Conservation (phyloP, 805 yeast species). For the Starmerella vaccinii region DNA sequence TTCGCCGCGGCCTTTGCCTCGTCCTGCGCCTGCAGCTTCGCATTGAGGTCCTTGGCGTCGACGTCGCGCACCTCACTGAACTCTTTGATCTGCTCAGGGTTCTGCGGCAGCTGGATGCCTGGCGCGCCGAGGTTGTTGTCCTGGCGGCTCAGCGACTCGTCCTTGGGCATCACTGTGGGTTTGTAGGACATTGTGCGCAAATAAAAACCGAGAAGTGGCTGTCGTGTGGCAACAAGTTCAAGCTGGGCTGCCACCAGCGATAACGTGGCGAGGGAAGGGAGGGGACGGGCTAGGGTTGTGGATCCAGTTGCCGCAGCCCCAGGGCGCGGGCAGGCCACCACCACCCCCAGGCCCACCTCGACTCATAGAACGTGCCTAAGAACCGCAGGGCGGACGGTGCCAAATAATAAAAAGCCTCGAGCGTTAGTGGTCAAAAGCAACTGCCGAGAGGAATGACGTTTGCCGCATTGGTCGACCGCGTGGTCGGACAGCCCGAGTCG, state of each 20-base stretch:
- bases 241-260: neutral
- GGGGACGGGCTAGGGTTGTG: neutral
- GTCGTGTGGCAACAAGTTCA: neutral
- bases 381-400: too few relatives aligned
- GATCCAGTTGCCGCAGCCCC: neutral
- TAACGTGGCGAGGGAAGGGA: neutral
- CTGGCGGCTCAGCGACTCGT: conserved; percentile 21
- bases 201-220: neutral
- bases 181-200: conserved; percentile 14
- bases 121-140: conserved; percentile 46
- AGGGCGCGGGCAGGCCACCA: neutral
- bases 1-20: conserved; percentile 38
- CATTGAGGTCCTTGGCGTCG: conserved; percentile 50
- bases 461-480: conserved; percentile 36
- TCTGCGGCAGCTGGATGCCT: conserved; percentile 56
- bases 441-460: conserved; percentile 12
- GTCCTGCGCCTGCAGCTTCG: conserved; percentile 19
- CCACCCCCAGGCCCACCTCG: too few relatives aligned
- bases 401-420: neutral
- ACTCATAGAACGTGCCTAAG: too few relatives aligned
- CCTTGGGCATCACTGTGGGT: conserved; percentile 31
- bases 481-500: conserved; percentile 64
- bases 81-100: conserved; percentile 54
- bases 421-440: neutral
- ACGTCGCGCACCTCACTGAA: conserved; percentile 49